phyloP scores from a whole-genome alignment of 495 filamentous ascomycete genomes.

The Astrocystis sublimbata region DNA sequence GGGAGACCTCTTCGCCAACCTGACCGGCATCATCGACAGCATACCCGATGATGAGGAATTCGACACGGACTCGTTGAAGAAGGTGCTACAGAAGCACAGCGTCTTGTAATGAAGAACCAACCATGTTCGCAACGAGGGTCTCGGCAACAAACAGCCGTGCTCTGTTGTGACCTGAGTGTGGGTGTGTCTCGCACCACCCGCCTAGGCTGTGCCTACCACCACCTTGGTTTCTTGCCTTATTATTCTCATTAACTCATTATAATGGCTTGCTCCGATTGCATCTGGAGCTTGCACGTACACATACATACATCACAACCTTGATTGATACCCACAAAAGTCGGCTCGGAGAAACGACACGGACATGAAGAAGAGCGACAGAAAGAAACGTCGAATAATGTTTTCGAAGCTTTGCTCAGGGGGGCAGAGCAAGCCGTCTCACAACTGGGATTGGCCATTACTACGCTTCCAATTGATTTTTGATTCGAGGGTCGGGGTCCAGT shows the following conservation, averaged over 20 bases:
- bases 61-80: slow-evolving; percentile 50
- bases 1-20: slow-evolving; percentile 86
- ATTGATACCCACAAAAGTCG: slow-evolving; percentile 20
- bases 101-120: slow-evolving; percentile 43
- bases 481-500: too few relatives aligned
- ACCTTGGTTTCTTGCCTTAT: slow-evolving; percentile 5
- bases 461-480: too few relatives aligned
- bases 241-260: slow-evolving; percentile 6
- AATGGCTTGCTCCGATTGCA: slow-evolving; percentile 10
- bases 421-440: too few relatives aligned
- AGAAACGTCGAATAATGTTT: slow-evolving; percentile 4
- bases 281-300: slow-evolving; percentile 6
- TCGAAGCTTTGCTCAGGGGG: slow-evolving; percentile 10
- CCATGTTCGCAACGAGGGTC: not conserved
- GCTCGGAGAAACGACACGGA: slow-evolving; percentile 5
- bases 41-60: slow-evolving; percentile 68
- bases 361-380: too few relatives aligned
- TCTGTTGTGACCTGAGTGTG: not conserved
- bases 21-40: slow-evolving; percentile 83
- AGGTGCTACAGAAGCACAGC: slow-evolving; percentile 47
- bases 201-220: slow-evolving; percentile 1
- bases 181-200: not conserved
- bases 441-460: too few relatives aligned
- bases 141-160: not conserved
- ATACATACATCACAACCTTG: too few relatives aligned